These are phyloP conservation scores for Exophiala bonariae DNA, from an alignment of 2,329 filamentous ascomycete genomes.

Conservation along the genomic window DNA sequence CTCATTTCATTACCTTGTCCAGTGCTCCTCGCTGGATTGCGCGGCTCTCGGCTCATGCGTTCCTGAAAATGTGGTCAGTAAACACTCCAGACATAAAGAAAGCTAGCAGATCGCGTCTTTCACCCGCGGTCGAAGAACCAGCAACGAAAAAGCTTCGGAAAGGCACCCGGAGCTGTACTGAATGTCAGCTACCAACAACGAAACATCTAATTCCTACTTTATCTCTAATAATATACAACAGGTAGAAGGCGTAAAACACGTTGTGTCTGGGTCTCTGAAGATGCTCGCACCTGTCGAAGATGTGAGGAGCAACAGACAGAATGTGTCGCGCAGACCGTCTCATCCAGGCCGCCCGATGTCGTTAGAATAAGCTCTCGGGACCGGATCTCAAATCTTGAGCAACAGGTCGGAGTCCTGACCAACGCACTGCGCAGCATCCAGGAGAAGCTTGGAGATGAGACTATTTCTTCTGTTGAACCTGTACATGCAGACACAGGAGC, in stretches of 20 bases:
- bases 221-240: conserved; percentile 8
- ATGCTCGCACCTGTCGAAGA: conserved; percentile 15
- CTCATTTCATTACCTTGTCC: no score
- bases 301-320: conserved; percentile 17
- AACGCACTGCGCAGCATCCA: conserved; percentile 15
- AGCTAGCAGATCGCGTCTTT: no score
- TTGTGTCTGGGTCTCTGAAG: conserved; percentile 15
- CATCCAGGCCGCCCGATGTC: conserved; percentile 2
- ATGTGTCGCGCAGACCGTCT: conserved; percentile 16
- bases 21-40: no score
- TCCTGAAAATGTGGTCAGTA: no score
- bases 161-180: conserved; percentile 17
- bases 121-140: no score
- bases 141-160: conserved; percentile 6
- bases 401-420: conserved; percentile 10
- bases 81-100: no score
- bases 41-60: no score
- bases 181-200: conserved; percentile 11
- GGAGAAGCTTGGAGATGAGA: conserved; percentile 8
- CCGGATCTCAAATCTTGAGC: conserved; percentile 15
- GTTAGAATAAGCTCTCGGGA: conserved; percentile 11
- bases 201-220: not conserved
- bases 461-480: not conserved
- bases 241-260: conserved; percentile 21
- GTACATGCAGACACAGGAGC: not conserved